Evolutionary conservation across 2,329 filamentous ascomycete species (phyloP).

Genomic region (Penicillium capsulatum): DNA sequence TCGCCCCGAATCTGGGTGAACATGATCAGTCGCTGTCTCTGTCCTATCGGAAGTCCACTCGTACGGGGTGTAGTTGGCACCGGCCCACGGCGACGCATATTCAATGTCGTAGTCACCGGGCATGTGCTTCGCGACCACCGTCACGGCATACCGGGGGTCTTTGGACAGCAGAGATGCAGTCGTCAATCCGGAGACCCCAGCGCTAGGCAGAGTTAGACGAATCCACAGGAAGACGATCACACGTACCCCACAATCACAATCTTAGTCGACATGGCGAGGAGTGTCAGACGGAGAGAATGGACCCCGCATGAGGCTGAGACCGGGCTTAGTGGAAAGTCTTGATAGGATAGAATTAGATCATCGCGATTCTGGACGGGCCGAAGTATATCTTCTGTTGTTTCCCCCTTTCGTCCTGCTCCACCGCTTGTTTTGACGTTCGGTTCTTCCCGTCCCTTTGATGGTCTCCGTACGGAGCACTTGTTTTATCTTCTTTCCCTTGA

Average conservation of each 20-base stretch:
- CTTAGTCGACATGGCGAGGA: slow-evolving; percentile 31
- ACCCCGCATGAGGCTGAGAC: too few relatives aligned
- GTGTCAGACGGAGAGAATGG: too few relatives aligned
- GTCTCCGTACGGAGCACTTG: too few relatives aligned
- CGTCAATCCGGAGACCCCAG: slow-evolving; percentile 63
- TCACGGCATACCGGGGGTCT: slow-evolving; percentile 56
- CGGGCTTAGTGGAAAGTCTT: too few relatives aligned
- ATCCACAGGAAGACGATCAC: background rate
- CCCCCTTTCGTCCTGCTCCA: too few relatives aligned
- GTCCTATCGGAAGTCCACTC: background rate
- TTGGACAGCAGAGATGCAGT: slow-evolving; percentile 60
- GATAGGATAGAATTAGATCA: too few relatives aligned
- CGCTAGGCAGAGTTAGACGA: slow-evolving; percentile 40
- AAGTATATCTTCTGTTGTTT: too few relatives aligned
- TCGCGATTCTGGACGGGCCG: too few relatives aligned
- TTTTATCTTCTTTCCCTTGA: too few relatives aligned
- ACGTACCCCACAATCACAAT: slow-evolving; percentile 41
- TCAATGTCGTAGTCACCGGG: slow-evolving; percentile 89
- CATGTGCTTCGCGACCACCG: slow-evolving; percentile 81
- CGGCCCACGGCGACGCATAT: slow-evolving; percentile 86
- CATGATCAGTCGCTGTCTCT: slow-evolving; percentile 2
- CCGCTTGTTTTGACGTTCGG: too few relatives aligned
- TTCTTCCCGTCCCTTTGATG: too few relatives aligned
- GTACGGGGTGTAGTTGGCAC: slow-evolving; percentile 73
- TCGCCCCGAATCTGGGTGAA: slow-evolving; percentile 34